Evolutionary conservation across 331 rosid genomes (phyloP).

Genomic region (Stylosanthes scabra): DNA sequence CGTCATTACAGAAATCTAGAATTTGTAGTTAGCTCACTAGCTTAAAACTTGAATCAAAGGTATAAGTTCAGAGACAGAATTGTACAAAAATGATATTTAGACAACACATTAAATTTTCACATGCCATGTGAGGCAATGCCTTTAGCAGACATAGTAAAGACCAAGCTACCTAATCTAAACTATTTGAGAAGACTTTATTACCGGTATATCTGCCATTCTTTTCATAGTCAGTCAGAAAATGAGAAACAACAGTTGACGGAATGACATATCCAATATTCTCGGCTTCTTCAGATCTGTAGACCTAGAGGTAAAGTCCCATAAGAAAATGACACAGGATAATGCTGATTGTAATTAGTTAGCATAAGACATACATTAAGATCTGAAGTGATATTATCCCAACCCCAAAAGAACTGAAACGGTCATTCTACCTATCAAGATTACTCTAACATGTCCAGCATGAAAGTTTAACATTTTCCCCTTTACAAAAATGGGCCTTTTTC

Average conservation of each 20-base stretch:
- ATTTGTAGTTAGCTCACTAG: not conserved
- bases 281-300: constrained; percentile 95
- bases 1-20: constrained; percentile 25
- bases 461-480: not conserved
- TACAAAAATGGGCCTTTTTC: not conserved
- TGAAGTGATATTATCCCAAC: constrained; percentile 23
- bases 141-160: constrained; percentile 12
- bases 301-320: constrained; percentile 76
- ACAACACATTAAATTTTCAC: constrained; percentile 27
- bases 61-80: constrained; percentile 24
- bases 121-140: constrained; percentile 24
- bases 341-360: constrained; percentile 13
- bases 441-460: constrained; percentile 19
- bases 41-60: constrained; percentile 10
- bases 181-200: constrained; percentile 51
- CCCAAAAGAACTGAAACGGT: not conserved
- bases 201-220: constrained; percentile 92
- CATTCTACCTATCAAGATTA: constrained; percentile 25
- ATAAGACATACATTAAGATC: constrained; percentile 30
- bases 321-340: constrained; percentile 39
- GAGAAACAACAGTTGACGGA: constrained; percentile 95
- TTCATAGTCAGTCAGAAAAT: constrained; percentile 90
- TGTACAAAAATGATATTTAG: constrained; percentile 26
- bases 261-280: constrained; percentile 99
- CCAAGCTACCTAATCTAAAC: constrained; percentile 35